Base-by-base conservation (phyloP, 139 green algal species). In the Penium margaritaceum region DNA sequence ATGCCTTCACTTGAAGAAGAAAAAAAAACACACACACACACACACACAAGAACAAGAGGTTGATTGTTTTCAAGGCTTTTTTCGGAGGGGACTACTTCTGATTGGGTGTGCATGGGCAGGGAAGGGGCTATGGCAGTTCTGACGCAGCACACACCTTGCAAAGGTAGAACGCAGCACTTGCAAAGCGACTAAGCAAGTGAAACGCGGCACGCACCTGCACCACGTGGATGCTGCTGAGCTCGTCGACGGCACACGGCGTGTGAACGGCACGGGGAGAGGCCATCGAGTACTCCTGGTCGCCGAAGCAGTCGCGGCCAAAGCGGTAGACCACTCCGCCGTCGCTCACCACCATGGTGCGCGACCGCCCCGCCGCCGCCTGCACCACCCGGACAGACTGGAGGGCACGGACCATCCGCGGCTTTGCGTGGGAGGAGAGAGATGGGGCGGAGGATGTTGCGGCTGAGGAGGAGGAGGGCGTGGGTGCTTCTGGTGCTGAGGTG, bases 241-340 rank as follows among this genome's bases (percentile, higher is more conserved):
- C 21, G 0, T 76, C 51, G 17, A 76, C 68, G 39, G 37, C 51
- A 17, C 19, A 19, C 30, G 68, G 68, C 24, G 57, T 35, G 46
- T 15, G 17, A 3, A 76, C 37, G 19, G 24, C 7, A 12, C 32
- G 51, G 17, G 68, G 68, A 24, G 68, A 76, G 17, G 39, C 32
- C 12, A 43, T 17, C 4, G 57, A 37, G 37, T 69, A 51, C 7
- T 76, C 68, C 47, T 66, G 51, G 29, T 76, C 68, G 46, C 68
- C 68, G 29, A 55, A 76, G 51, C 68, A 60, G 68, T 76, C 68
- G 17, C 33, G 5, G 6, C 68, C 68, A 24, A 36, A 53, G 51
- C n/a, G 47, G 29, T 68, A 76, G n/a, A 76, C 68, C 51, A 27
- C 24, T 21, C 68, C 68, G 24, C 51, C 21, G 34, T 60, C 68